Evolutionary conservation across 73 alveolate genomes (phyloP), one percentile per base, ranked within the genome.

Genomic region (Paramecium biaurelia): DNA sequence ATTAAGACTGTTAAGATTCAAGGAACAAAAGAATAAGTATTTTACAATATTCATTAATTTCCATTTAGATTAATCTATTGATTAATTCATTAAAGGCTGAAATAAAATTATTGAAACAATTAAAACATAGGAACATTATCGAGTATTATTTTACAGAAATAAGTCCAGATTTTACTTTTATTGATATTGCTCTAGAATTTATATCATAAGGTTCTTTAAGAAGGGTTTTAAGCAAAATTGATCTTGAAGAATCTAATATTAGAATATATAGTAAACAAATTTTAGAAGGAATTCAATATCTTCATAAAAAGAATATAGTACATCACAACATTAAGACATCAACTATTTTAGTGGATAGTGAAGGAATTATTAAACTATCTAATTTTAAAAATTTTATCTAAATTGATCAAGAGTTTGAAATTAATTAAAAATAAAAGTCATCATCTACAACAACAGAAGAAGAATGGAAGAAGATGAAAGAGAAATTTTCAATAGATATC

Each of bases 1-100:
- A 96, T 98, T 57, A 96, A 96, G 79, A 85, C 93, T 14, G 93
- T 95, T 24, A 92, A 94, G 47, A 92, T 95, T 15, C 56, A 76
- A 85, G 92, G 92, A 42, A 53, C 32, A 12, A 38, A 28, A 38
- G 89, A 85, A 28, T 24, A 57, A 24, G 86, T 85, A 84, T 34
- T 4, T 38, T 30, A 15, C 28, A 70, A 70, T 70, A 70, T n/a
- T 87, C 38, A 92, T 11, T 45, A 41, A 92, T 34, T 63, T 45
- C 18, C 14, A 53, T 3, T 53, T 59, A 38, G 82, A 42, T 57
- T 15, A 28, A 26, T 35, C 18, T 57, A 49, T 85, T 34, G 35
- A 68, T 94, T 8, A 15, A 30, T 26, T 28, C 82, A 5, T 57
- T 94, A 15, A 82, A 93, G 56, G 34, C 49, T n/a, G 97, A 94